These are phyloP conservation scores for Blastomyces percursus DNA, from an alignment of 2,329 filamentous ascomycete species.

Conservation along the genomic window DNA sequence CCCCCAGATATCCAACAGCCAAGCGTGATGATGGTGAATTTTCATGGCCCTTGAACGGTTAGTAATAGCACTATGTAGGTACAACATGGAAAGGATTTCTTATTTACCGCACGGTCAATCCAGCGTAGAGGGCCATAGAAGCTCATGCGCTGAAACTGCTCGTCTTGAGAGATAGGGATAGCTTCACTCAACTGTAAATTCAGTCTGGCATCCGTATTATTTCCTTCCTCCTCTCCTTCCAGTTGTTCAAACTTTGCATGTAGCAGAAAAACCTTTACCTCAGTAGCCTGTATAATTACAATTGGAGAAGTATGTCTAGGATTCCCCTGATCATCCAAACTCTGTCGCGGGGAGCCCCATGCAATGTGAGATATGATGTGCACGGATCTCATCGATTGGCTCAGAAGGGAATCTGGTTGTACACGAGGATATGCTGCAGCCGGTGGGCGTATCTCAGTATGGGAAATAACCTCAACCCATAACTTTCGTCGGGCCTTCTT, in stretches of 20 bases:
- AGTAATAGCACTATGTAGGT: constrained; percentile 1
- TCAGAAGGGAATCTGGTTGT: constrained; percentile 23
- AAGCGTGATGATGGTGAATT: constrained; percentile 18
- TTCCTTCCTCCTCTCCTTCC: background rate
- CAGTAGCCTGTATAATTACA: constrained; percentile 22
- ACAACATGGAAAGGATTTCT: background rate
- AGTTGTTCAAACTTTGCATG: constrained; percentile 13
- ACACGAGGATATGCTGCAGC: constrained; percentile 12
- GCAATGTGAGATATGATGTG: constrained; percentile 21
- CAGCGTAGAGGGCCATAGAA: constrained; percentile 26
- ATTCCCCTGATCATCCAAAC: background rate
- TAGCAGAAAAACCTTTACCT: constrained; percentile 21
- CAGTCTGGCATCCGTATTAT: constrained; percentile 6
- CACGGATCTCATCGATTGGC: constrained; percentile 19
- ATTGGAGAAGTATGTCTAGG: constrained; percentile 8
- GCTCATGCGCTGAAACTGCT: constrained; percentile 12
- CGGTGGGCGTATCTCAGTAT: constrained; percentile 15
- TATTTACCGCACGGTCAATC: constrained; percentile 20
- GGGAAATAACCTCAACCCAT: constrained; percentile 20
- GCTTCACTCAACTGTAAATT: constrained; percentile 13
- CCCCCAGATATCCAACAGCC: constrained; percentile 18
- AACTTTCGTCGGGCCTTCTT: constrained; percentile 10
- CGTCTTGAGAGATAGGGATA: constrained; percentile 2
- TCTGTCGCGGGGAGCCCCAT: constrained; percentile 26
- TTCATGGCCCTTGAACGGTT: constrained; percentile 15